Evolutionary conservation across 225 moss, liverwort and hornwort genomes (phyloP).

Genomic region (Asterella californica): DNA sequence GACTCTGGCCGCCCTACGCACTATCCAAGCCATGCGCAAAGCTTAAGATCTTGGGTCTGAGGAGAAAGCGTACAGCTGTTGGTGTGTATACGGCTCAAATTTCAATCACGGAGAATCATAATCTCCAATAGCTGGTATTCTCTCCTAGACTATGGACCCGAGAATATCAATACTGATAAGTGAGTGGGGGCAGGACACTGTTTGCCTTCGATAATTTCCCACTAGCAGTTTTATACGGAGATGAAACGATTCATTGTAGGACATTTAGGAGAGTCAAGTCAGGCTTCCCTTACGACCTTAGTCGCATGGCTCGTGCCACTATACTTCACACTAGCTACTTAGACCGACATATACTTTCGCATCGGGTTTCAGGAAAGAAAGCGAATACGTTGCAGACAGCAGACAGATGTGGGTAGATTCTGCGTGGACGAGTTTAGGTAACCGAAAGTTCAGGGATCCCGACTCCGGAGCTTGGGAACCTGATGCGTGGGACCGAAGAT

Average conservation of each 20-base stretch:
- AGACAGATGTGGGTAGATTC: not conserved
- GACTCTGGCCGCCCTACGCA: constrained; percentile 25
- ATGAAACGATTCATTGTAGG: constrained; percentile 17
- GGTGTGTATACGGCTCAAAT: not conserved
- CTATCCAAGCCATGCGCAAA: constrained; percentile 32
- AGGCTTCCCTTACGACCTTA: not conserved
- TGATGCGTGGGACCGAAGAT: not conserved
- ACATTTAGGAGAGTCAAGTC: not conserved
- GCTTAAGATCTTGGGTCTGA: constrained; percentile 14
- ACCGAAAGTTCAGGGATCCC: not conserved
- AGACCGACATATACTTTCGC: not conserved
- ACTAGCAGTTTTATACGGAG: constrained; percentile 8
- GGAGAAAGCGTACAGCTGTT: constrained; percentile 19
- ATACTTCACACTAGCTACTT: not conserved
- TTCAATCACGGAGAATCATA: not conserved
- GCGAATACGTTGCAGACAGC: not conserved
- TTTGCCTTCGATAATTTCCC: constrained; percentile 5
- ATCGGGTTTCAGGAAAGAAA: not conserved
- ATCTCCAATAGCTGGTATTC: constrained; percentile 25
- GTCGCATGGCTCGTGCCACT: not conserved
- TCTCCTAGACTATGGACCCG: constrained; percentile 2
- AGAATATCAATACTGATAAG: constrained; percentile 12
- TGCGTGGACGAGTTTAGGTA: not conserved
- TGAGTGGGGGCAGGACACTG: constrained; percentile 4
- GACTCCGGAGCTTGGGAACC: not conserved